phyloP scores from a whole-genome alignment of 192 early-diverging fungal species.

The Coemansia sp. region DNA sequence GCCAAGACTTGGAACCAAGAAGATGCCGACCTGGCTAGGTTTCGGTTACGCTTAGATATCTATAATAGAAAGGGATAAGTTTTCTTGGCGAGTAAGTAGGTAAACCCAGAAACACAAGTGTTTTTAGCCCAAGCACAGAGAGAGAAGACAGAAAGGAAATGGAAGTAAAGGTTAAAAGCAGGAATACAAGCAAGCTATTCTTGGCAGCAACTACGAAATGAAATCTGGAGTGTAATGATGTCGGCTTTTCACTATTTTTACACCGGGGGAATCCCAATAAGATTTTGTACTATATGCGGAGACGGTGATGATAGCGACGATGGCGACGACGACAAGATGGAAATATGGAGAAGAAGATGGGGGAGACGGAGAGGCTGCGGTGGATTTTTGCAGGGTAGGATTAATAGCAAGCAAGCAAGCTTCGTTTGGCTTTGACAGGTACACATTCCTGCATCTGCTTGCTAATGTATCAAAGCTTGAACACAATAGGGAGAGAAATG shows the following conservation, averaged over 20 bases:
- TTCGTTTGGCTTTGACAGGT: conserved; percentile 2
- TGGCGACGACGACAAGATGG: background rate
- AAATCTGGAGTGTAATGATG: background rate
- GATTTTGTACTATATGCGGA: conserved; percentile 2
- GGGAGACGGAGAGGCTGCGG: background rate
- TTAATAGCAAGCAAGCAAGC: background rate
- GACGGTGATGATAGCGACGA: too few relatives aligned
- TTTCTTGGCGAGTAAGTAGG: background rate
- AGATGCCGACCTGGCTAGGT: background rate
- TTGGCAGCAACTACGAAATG: background rate
- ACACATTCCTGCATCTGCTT: background rate
- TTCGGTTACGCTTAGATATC: background rate
- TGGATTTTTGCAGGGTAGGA: background rate
- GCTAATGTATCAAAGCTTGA: conserved; percentile 4
- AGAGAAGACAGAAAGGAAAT: background rate
- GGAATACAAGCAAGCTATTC: background rate
- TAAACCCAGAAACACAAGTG: background rate
- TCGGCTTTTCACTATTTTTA: background rate
- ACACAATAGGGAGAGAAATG: background rate
- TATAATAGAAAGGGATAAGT: background rate
- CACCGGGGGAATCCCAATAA: too few relatives aligned
- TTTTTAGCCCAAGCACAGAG: background rate
- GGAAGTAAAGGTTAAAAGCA: background rate
- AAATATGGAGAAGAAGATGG: background rate
- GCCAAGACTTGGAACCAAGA: background rate